These are phyloP conservation scores for Botryosphaeria dothidea DNA, from an alignment of 2,329 filamentous ascomycete species.

Conservation along the genomic window DNA sequence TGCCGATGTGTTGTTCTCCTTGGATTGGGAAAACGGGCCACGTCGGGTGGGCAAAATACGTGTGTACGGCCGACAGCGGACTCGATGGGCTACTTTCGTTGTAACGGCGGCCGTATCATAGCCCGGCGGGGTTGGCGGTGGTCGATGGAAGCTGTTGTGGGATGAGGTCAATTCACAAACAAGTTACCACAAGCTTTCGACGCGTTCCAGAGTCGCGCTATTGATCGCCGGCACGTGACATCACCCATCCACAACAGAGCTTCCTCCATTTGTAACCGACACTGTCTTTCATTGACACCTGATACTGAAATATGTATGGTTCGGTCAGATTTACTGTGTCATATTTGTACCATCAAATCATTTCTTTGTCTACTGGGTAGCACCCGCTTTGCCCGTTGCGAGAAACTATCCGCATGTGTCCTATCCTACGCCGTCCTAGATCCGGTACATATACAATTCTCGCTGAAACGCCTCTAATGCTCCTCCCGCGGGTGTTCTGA, in stretches of 20 bases:
- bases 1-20: neutral
- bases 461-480: slow-evolving; percentile 7
- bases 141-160: slow-evolving; percentile 7
- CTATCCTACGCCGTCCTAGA: neutral
- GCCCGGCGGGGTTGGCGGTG: neutral
- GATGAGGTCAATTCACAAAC: slow-evolving; percentile 10
- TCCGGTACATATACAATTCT: neutral
- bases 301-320: no score
- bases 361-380: neutral
- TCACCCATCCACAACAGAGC: neutral
- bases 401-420: neutral
- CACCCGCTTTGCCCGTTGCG: neutral
- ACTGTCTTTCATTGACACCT: no score
- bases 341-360: neutral
- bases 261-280: neutral
- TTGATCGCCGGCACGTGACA: slow-evolving; percentile 5
- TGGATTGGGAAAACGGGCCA: neutral
- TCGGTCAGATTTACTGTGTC: no score
- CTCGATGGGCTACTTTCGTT: neutral
- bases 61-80: neutral
- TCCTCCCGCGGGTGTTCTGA: neutral
- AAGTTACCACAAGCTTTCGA: slow-evolving; percentile 11
- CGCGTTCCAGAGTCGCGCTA: neutral
- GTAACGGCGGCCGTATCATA: slow-evolving; percentile 1
- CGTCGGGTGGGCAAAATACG: neutral